Evolutionary conservation across 1,139 yeast genomes (phyloP), one percentile per base, ranked within the genome.

Genomic region (Yamadazyma mexicana): DNA sequence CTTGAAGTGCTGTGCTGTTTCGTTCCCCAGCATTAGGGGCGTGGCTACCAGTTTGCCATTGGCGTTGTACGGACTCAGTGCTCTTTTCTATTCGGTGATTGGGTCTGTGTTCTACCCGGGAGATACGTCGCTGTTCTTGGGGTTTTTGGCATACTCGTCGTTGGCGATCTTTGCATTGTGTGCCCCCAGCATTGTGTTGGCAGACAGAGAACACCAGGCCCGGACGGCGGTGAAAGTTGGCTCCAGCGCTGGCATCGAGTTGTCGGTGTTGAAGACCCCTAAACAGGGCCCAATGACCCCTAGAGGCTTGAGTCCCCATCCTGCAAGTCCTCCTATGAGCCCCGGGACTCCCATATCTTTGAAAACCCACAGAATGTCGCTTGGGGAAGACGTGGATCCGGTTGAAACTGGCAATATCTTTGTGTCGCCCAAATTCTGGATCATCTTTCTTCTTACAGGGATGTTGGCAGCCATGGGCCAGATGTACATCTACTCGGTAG

Each of bases 401-500:
- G 39, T 44, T 3, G 45, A 59, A 10, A 66, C 64, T 0, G 33
- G 50, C 1, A 54, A 49, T 27, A 56, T 76, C 10, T 44, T 72
- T 15, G 50, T 45, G 17, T 61, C 66, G 24, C 42, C 52, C 8
- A 65, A 64, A 33, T 79, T 79, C 51, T 79, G 84, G 83, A 51
- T 73, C 2, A 47, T 78, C 4, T 69, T 75, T 33, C 31, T 64
- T 1, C 56, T 71, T 6, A 62, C 80, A 2, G 82, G 83, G 0
- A 44, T 74, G 2, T 56, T 77, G 37, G 82, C 83, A 0, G 75
- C 81, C 0, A 47, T 79, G 48, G 83, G 84, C 8, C 84, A 79
- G 52, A 74, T 79, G 79, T 79, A 77, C 54, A 79, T 79, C 17
- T 79, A 78, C 50, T 77, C 82, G 0, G 79, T 77, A 15, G 85